phyloP scores from a whole-genome alignment of 495 filamentous ascomycete genomes.

The Melanomma pulvis-pyrius region DNA sequence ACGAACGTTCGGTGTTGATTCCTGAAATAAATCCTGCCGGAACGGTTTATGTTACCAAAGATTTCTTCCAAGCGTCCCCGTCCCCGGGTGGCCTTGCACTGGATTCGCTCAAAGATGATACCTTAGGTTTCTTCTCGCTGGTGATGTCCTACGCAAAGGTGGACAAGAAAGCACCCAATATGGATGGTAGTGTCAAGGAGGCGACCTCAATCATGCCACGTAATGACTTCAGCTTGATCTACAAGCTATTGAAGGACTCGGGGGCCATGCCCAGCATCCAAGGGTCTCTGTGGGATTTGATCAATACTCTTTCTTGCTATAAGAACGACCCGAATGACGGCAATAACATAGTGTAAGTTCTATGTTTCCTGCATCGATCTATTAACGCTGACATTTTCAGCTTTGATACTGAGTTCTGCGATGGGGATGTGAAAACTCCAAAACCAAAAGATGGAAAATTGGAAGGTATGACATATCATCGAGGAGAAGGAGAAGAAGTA shows the following conservation, averaged over 20 bases:
- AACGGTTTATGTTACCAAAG: slow-evolving; percentile 23
- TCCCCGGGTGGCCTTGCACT: slow-evolving; percentile 17
- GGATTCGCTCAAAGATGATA: slow-evolving; percentile 25
- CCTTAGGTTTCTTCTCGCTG: slow-evolving; percentile 35
- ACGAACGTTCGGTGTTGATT: not conserved
- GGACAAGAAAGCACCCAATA: not conserved
- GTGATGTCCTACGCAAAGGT: slow-evolving; percentile 37
- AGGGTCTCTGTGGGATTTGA: slow-evolving; percentile 20
- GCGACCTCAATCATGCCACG: slow-evolving; percentile 35
- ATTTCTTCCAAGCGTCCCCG: slow-evolving; percentile 28
- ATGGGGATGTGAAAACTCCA: not conserved
- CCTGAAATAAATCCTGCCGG: no score
- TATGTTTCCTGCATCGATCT: not conserved
- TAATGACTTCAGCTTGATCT: slow-evolving; percentile 35
- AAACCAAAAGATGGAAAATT: not conserved
- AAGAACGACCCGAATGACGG: slow-evolving; percentile 12
- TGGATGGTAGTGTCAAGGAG: slow-evolving; percentile 9
- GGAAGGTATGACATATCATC: not conserved
- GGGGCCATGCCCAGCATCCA: slow-evolving; percentile 6
- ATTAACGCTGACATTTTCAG: not conserved
- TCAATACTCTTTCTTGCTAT: slow-evolving; percentile 36
- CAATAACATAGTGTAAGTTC: slow-evolving; percentile 16
- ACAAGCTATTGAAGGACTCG: slow-evolving; percentile 18
- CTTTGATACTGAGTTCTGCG: slow-evolving; percentile 6
- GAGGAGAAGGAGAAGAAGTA: not conserved